Percentiles rank a stretch among this genome's conserved stretches.
These are phyloP conservation scores for Syzygium aqueum DNA, from an alignment of 345 rosid species.

Conservation along the genomic window DNA sequence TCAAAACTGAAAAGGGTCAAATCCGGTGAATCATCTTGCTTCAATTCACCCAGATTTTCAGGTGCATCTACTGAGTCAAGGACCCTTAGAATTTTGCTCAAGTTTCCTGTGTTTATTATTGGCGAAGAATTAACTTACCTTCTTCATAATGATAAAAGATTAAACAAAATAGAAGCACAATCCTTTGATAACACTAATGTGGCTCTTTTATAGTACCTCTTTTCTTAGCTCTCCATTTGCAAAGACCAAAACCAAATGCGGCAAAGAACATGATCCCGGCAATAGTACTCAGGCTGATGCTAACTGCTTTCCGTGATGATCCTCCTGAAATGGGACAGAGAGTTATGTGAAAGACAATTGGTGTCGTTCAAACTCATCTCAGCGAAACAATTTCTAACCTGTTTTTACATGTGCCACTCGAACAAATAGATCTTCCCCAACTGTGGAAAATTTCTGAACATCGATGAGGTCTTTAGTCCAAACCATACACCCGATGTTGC, in stretches of 20 bases:
- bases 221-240: neutral
- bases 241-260: neutral
- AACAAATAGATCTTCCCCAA: constrained; percentile 1
- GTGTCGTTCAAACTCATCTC: neutral
- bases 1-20: neutral
- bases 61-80: neutral
- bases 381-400: constrained; percentile 7
- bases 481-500: constrained; percentile 2
- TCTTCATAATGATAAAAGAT: neutral
- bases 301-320: neutral
- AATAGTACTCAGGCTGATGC: neutral
- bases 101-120: neutral
- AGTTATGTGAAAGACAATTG: neutral
- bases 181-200: neutral
- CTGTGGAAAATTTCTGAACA: neutral
- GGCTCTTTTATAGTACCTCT: neutral
- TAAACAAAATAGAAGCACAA: neutral
- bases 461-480: constrained; percentile 2
- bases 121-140: neutral
- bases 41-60: neutral
- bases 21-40: neutral
- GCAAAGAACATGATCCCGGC: neutral
- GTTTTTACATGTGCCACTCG: neutral
- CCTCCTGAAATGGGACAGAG: neutral
- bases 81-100: neutral